These are phyloP conservation scores for Lentinula detonsa DNA, from an alignment of 768 basidiomycete genomes.

Conservation along the genomic window DNA sequence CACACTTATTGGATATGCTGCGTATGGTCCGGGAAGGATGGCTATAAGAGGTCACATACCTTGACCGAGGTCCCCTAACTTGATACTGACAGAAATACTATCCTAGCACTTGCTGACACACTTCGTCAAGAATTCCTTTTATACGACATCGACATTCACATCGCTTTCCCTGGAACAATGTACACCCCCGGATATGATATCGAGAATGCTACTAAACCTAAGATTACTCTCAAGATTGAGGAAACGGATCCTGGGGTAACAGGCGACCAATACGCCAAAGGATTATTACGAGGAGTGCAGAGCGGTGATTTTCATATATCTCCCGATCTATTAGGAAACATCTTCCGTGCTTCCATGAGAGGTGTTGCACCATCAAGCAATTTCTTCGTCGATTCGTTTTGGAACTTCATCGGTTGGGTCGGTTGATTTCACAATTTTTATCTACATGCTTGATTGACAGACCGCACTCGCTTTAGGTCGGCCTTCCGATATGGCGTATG, in stretches of 20 bases:
- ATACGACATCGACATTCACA: slow-evolving; percentile 72
- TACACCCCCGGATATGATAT: slow-evolving; percentile 62
- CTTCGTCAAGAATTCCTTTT: slow-evolving; percentile 74
- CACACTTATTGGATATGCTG: slow-evolving; percentile 70
- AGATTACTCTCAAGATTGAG: slow-evolving; percentile 73
- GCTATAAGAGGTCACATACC: slow-evolving; percentile 65
- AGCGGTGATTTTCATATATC: slow-evolving; percentile 74
- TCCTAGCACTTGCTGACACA: slow-evolving; percentile 73
- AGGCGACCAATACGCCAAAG: background rate
- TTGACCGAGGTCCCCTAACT: background rate
- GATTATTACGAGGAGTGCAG: slow-evolving; percentile 46
- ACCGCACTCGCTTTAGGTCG: slow-evolving; percentile 30
- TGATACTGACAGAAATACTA: background rate
- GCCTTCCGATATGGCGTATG: slow-evolving; percentile 45
- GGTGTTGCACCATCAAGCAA: slow-evolving; percentile 59
- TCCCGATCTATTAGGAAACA: slow-evolving; percentile 55
- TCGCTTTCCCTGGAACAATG: slow-evolving; percentile 83
- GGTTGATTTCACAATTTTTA: slow-evolving; percentile 14
- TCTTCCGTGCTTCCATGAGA: slow-evolving; percentile 65
- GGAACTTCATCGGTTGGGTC: slow-evolving; percentile 41
- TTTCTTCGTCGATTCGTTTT: slow-evolving; percentile 48
- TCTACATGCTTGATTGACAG: background rate
- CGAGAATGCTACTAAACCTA: slow-evolving; percentile 56
- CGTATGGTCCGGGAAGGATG: slow-evolving; percentile 81
- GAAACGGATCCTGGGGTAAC: slow-evolving; percentile 27